Evolutionary conservation across 1,139 yeast genomes (phyloP).

Genomic region (Taphrina flavorubra): DNA sequence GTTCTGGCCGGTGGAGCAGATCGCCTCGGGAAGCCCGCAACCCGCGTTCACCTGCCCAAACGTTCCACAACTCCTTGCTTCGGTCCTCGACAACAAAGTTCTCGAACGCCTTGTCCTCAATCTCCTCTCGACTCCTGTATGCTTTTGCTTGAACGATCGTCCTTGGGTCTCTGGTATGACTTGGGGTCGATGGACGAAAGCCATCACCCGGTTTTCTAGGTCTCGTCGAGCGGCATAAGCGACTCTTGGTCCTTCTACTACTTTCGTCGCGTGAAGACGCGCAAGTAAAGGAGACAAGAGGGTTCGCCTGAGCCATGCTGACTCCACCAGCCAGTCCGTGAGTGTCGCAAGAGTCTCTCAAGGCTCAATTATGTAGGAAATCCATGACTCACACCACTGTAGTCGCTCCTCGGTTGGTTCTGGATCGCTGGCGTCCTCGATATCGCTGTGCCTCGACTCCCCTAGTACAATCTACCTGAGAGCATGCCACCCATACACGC

Average conservation of each 20-base stretch:
- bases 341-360: background rate
- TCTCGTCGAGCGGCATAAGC: background rate
- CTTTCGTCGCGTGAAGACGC: background rate
- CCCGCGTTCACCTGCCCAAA: conserved; percentile 3
- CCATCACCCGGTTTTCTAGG: background rate
- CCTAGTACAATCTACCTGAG: conserved; percentile 24
- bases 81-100: conserved; percentile 1
- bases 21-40: background rate
- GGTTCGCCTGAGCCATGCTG: conserved; percentile 14
- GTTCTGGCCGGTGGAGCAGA: background rate
- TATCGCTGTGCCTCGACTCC: background rate
- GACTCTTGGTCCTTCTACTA: background rate
- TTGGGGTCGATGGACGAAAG: background rate
- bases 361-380: background rate
- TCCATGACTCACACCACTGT: background rate
- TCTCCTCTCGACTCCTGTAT: conserved; percentile 1
- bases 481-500: conserved; percentile 31
- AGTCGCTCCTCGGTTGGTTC: conserved; percentile 36
- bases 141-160: background rate
- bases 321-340: conserved; percentile 32
- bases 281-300: background rate
- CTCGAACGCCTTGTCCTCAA: background rate
- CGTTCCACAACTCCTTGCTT: conserved; percentile 13
- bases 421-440: conserved; percentile 7
- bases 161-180: conserved; percentile 1